phyloP scores from a whole-genome alignment of 768 basidiomycete species.

The Xerocomellus amylosporus region DNA sequence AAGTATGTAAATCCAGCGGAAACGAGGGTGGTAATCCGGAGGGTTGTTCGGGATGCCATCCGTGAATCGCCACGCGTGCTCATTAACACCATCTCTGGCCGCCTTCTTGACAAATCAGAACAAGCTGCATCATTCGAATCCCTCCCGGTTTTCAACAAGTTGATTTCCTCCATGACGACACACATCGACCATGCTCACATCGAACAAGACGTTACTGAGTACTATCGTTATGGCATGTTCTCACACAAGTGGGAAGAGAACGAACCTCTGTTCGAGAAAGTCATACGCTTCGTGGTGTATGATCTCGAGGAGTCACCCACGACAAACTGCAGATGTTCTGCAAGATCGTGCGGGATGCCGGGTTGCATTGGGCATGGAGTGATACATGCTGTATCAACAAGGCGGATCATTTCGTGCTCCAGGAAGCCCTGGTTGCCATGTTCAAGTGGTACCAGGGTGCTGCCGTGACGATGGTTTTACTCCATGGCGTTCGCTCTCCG shows the following conservation, averaged over 20 bases:
- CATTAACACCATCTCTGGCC: not conserved
- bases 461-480: not conserved
- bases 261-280: not conserved
- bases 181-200: not conserved
- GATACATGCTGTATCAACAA: conserved; percentile 11
- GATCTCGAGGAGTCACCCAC: not conserved
- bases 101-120: not conserved
- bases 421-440: conserved; percentile 5
- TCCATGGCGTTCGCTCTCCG: not conserved
- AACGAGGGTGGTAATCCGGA: no score
- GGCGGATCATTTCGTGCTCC: not conserved
- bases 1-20: no score
- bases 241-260: conserved; percentile 7
- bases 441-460: conserved; percentile 10
- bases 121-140: not conserved
- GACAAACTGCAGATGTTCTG: conserved; percentile 4
- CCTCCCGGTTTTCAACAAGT: not conserved
- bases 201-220: not conserved
- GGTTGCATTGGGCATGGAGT: conserved; percentile 8
- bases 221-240: conserved; percentile 3
- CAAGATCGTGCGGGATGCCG: not conserved
- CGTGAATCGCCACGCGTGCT: not conserved
- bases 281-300: not conserved
- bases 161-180: not conserved
- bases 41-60: not conserved